Conservation (phyloP, 108 stramenopile genomes). For the Conticribra guillardii region DNA sequence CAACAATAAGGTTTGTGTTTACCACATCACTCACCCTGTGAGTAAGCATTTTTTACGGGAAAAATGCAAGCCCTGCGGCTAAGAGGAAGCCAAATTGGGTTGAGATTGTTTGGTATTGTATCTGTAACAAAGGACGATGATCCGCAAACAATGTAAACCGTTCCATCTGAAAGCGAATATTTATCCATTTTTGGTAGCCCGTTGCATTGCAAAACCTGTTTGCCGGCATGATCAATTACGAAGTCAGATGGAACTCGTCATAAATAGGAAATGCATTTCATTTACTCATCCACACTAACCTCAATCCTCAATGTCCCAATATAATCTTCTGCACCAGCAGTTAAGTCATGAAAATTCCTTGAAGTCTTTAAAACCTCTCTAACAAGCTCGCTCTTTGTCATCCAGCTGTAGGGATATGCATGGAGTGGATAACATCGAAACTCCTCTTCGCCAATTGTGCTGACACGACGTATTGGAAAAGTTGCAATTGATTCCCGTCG, state of each 20-base stretch:
- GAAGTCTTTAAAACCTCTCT: slow-evolving; percentile 51
- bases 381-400: slow-evolving; percentile 55
- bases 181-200: slow-evolving; percentile 65
- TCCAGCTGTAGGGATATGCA: slow-evolving; percentile 68
- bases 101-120: slow-evolving; percentile 49
- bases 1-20: no score
- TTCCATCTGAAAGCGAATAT: slow-evolving; percentile 56
- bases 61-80: slow-evolving; percentile 62
- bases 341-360: slow-evolving; percentile 48
- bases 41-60: no score
- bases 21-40: no score
- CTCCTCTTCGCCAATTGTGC: slow-evolving; percentile 5
- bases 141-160: slow-evolving; percentile 64
- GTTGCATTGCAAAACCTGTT: slow-evolving; percentile 60
- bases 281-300: not conserved
- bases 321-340: slow-evolving; percentile 31
- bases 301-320: slow-evolving; percentile 45
- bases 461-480: not conserved
- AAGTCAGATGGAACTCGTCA: not conserved
- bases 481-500: not conserved
- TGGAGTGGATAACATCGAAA: slow-evolving; percentile 55
- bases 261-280: not conserved
- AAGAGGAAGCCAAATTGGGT: slow-evolving; percentile 64
- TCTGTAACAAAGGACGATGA: slow-evolving; percentile 68
- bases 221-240: not conserved